A percentile compares a stretch with the other conserved stretches of the same genome.
Evolutionary conservation across 371 early-diverging fungal species (phyloP).

Genomic region (Dichotomocladium elegans): DNA sequence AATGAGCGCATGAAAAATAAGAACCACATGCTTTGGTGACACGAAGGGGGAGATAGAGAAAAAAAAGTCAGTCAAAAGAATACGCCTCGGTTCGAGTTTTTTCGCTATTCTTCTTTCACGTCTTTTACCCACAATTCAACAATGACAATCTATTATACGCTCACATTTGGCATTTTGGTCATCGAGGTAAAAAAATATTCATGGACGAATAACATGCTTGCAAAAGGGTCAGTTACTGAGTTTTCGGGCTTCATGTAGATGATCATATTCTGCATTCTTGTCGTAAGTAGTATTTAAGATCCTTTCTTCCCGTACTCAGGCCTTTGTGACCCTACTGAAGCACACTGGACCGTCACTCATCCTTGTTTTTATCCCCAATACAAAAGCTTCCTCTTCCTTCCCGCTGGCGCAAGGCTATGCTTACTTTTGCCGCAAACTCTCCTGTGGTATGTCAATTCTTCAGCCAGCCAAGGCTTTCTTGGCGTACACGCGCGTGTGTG

Average conservation of each 20-base stretch:
- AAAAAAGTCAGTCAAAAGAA: too few species aligned
- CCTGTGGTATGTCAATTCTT: slow-evolving; percentile 39
- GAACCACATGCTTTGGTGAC: too few species aligned
- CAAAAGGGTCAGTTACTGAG: background rate
- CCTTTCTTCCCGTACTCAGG: too few species aligned
- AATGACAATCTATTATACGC: slow-evolving; percentile 52
- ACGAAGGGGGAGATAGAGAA: background rate
- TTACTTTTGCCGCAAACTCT: slow-evolving; percentile 45
- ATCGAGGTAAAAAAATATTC: slow-evolving; percentile 32
- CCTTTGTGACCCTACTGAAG: too few species aligned
- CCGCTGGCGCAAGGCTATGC: slow-evolving; percentile 52
- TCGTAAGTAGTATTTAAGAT: slow-evolving; percentile 19
- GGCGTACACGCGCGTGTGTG: too few species aligned
- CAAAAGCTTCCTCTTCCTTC: slow-evolving; percentile 53
- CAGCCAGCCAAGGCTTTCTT: too few species aligned
- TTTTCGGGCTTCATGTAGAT: slow-evolving; percentile 23
- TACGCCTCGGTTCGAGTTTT: too few species aligned
- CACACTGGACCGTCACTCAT: too few species aligned
- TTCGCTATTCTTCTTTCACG: background rate
- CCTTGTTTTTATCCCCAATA: background rate
- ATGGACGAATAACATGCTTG: background rate
- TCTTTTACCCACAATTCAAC: background rate
- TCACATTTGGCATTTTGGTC: slow-evolving; percentile 35
- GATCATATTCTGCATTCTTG: slow-evolving; percentile 47
- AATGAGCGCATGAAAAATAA: too few species aligned